Percentiles rank a stretch among this genome's conserved stretches.
These are phyloP conservation scores for Gnomoniopsis smithogilvyi DNA, from an alignment of 2,329 filamentous ascomycete genomes.

Conservation along the genomic window DNA sequence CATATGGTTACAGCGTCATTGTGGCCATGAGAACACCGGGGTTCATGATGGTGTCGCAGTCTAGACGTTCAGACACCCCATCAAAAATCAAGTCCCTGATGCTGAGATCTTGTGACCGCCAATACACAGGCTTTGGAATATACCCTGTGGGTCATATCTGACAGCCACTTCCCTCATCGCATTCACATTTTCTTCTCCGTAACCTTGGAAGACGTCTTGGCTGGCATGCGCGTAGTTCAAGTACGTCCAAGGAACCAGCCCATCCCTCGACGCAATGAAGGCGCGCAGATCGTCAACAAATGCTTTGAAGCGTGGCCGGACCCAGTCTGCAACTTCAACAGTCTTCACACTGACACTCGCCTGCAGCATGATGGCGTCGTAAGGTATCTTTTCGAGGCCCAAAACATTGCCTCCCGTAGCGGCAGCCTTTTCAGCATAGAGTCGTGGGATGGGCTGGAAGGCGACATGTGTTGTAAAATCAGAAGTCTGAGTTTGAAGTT, in stretches of 20 bases:
- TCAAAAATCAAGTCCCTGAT: background rate
- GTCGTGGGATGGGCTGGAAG: background rate
- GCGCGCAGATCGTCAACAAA: background rate
- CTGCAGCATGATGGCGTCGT: background rate
- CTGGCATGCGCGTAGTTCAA: background rate
- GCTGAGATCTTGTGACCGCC: background rate
- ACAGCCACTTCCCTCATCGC: background rate
- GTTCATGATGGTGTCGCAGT: too few species aligned
- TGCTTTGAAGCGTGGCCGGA: background rate
- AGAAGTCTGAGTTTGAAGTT: background rate
- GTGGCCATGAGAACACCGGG: too few species aligned
- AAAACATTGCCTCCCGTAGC: background rate
- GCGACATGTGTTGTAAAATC: background rate
- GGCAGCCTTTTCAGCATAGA: background rate
- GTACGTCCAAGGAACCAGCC: background rate
- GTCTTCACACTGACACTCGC: background rate
- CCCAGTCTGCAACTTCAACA: background rate
- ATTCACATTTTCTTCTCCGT: background rate
- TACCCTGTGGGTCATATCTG: background rate
- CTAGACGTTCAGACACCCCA: too few species aligned
- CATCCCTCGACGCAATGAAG: background rate
- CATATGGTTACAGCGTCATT: too few species aligned
- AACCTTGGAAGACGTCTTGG: background rate
- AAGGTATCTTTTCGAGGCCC: background rate
- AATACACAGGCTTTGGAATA: conserved; percentile 1